phyloP scores from a whole-genome alignment of 495 filamentous ascomycete species.

The Penicillium flavigenum region DNA sequence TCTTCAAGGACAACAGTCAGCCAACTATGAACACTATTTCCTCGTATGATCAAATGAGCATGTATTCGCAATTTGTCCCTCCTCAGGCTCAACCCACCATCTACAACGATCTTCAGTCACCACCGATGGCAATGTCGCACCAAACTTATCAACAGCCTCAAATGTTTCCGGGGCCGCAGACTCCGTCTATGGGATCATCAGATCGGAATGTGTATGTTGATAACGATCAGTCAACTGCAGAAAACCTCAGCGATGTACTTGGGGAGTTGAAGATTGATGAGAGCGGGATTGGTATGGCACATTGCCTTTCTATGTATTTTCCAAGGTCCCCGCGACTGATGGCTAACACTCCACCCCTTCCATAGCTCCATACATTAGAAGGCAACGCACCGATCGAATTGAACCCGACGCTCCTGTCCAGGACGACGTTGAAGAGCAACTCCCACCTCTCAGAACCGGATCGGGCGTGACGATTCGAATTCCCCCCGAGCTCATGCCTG shows the following conservation, averaged over 20 bases:
- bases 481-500: constrained; percentile 90
- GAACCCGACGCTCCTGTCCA: constrained; percentile 72
- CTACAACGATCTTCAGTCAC: constrained; percentile 73
- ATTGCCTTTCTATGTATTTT: constrained; percentile 17
- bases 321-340: neutral
- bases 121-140: constrained; percentile 41
- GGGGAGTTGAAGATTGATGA: constrained; percentile 88
- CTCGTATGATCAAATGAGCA: constrained; percentile 39
- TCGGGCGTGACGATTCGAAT: constrained; percentile 80
- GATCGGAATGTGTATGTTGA: constrained; percentile 42
- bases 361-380: constrained; percentile 82
- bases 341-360: constrained; percentile 16
- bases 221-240: constrained; percentile 64
- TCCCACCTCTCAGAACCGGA: constrained; percentile 66
- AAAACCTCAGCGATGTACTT: constrained; percentile 74
- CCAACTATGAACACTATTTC: constrained; percentile 26
- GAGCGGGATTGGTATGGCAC: constrained; percentile 74
- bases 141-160: constrained; percentile 46
- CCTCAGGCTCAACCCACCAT: constrained; percentile 65
- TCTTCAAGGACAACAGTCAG: constrained; percentile 31
- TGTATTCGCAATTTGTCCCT: constrained; percentile 39
- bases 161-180: constrained; percentile 55
- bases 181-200: constrained; percentile 47
- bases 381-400: constrained; percentile 62
- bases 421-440: constrained; percentile 69